These are phyloP conservation scores for Aspergillus conjunctus DNA, from an alignment of 495 filamentous ascomycete genomes.

Conservation along the genomic window DNA sequence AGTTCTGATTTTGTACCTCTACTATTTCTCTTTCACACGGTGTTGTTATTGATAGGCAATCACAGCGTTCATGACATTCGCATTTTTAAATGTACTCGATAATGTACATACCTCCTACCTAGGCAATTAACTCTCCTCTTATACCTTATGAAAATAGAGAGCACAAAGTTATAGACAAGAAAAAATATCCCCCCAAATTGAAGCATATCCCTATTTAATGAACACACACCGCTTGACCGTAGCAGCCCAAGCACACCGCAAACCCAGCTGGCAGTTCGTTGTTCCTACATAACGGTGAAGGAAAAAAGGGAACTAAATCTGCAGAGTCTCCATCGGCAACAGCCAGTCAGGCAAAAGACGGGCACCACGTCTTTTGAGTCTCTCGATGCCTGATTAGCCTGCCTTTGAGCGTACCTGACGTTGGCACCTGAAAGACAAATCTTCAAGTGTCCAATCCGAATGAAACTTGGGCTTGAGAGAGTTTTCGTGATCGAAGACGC, in stretches of 20 bases:
- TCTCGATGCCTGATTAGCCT: constrained; percentile 16
- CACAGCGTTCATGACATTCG: not conserved
- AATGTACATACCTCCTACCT: too few relatives aligned
- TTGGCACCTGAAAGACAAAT: constrained; percentile 3
- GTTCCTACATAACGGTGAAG: not conserved
- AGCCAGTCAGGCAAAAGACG: constrained; percentile 7
- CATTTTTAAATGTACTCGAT: too few relatives aligned
- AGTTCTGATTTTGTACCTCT: constrained; percentile 13
- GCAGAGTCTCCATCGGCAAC: constrained; percentile 10
- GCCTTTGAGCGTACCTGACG: constrained; percentile 10
- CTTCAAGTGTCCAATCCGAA: constrained; percentile 1
- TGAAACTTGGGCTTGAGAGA: not conserved
- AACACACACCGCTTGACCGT: not conserved
- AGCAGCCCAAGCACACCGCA: not conserved
- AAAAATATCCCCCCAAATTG: not conserved
- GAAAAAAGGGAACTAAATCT: not conserved
- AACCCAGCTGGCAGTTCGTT: not conserved
- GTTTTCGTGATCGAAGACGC: not conserved
- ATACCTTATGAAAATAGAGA: not conserved
- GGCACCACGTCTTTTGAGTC: constrained; percentile 5
- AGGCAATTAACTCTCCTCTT: not conserved
- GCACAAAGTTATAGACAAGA: not conserved
- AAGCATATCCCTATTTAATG: not conserved
- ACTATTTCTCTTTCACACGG: not conserved
- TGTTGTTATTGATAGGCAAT: constrained; percentile 5